These are phyloP conservation scores for Eustoma russellianum DNA, from an alignment of 257 asterid genomes.

Conservation along the genomic window DNA sequence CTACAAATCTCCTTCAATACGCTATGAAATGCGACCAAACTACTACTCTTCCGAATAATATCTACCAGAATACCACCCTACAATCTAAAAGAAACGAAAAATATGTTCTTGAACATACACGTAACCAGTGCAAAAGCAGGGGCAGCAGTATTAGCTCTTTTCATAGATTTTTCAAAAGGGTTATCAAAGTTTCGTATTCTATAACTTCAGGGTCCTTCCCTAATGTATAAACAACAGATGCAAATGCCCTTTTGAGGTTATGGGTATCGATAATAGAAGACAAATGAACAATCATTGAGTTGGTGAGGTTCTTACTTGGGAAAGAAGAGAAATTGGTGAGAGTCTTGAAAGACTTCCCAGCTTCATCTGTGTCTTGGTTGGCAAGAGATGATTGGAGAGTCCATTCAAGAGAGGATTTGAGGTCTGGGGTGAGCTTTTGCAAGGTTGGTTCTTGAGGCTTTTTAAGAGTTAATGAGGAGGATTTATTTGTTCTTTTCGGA, in stretches of 20 bases:
- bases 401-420: constrained; percentile 41
- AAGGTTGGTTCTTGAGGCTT: constrained; percentile 23
- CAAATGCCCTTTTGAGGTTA: constrained; percentile 80
- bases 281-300: constrained; percentile 59
- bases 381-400: constrained; percentile 41
- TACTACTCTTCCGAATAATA: constrained; percentile 53
- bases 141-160: constrained; percentile 42
- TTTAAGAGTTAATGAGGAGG: constrained; percentile 14
- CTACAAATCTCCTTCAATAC: constrained; percentile 73
- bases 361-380: constrained; percentile 63
- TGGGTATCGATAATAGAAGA: constrained; percentile 48
- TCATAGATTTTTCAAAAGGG: constrained; percentile 68
- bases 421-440: constrained; percentile 31
- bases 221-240: constrained; percentile 52
- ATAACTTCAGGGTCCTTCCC: constrained; percentile 68
- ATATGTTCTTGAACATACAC: constrained; percentile 72
- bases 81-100: constrained; percentile 63
- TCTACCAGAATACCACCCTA: constrained; percentile 71
- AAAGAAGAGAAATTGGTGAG: constrained; percentile 44
- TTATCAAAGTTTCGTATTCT: constrained; percentile 38
- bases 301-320: constrained; percentile 70
- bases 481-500: constrained; percentile 16
- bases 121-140: constrained; percentile 87
- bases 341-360: constrained; percentile 93
- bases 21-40: constrained; percentile 48